These are phyloP conservation scores for Bipolaris cookei DNA, from an alignment of 2,329 filamentous ascomycete genomes.

Conservation along the genomic window DNA sequence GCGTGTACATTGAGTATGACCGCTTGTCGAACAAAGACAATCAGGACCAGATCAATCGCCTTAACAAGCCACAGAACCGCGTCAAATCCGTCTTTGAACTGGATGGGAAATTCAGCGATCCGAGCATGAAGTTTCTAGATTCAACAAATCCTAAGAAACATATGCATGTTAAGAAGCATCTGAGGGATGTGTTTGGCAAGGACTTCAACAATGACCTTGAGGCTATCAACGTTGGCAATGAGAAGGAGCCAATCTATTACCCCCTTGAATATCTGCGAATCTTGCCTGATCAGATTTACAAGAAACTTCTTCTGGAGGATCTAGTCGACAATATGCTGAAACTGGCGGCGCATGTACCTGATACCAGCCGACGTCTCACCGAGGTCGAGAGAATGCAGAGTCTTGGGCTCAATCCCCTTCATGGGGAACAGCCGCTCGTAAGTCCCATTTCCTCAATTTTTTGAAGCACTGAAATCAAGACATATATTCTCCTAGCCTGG, in stretches of 20 bases:
- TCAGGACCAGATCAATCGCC: not conserved
- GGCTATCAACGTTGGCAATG: slow-evolving; percentile 19
- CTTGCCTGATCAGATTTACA: slow-evolving; percentile 29
- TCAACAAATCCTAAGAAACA: not conserved
- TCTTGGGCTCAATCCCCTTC: slow-evolving; percentile 12
- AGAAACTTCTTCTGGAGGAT: slow-evolving; percentile 19
- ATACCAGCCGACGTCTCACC: slow-evolving; percentile 16
- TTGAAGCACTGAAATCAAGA: not conserved
- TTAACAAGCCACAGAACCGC: not conserved
- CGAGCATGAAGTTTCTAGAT: not conserved
- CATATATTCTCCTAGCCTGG: slow-evolving; percentile 1
- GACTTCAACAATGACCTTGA: not conserved
- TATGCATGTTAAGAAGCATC: not conserved
- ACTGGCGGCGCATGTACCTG: slow-evolving; percentile 18
- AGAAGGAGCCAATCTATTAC: slow-evolving; percentile 11
- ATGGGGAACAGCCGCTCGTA: not conserved
- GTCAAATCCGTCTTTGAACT: not conserved
- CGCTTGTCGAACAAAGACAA: not conserved
- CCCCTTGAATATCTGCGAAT: slow-evolving; percentile 19
- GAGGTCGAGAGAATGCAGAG: slow-evolving; percentile 26
- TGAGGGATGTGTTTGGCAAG: not conserved
- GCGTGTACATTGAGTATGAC: slow-evolving; percentile 1
- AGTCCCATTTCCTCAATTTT: not conserved
- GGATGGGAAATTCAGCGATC: not conserved
- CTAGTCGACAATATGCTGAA: slow-evolving; percentile 23